Evolutionary conservation across 1,284 basidiomycete species (phyloP).

Genomic region (Leccinum pallidistipes): DNA sequence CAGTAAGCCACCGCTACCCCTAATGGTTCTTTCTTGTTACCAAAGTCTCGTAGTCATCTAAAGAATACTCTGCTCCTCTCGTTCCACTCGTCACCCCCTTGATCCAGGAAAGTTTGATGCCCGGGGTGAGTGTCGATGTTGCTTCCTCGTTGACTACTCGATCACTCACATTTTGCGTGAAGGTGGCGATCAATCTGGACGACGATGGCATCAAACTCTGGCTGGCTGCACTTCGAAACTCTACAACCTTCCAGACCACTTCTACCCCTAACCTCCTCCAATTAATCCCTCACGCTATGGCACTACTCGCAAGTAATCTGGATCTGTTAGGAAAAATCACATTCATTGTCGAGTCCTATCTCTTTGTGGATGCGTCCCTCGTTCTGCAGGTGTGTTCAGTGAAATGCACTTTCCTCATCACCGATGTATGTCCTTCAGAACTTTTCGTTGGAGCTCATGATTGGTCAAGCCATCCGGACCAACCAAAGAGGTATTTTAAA

Average conservation of each 20-base stretch:
- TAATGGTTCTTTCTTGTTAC: neutral
- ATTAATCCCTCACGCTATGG: slow-evolving; percentile 66
- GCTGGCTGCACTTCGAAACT: slow-evolving; percentile 72
- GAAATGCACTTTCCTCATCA: neutral
- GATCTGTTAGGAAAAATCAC: slow-evolving; percentile 73
- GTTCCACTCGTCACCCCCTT: slow-evolving; percentile 68
- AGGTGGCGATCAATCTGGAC: slow-evolving; percentile 76
- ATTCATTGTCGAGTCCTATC: slow-evolving; percentile 77
- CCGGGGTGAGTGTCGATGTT: slow-evolving; percentile 47
- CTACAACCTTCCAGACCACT: slow-evolving; percentile 50
- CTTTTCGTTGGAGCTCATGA: slow-evolving; percentile 54
- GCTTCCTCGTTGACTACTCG: neutral
- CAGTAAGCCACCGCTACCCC: slow-evolving; percentile 43
- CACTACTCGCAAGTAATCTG: slow-evolving; percentile 66
- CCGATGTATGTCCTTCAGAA: slow-evolving; percentile 37
- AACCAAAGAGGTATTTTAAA: slow-evolving; percentile 62
- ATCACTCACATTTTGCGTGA: slow-evolving; percentile 11
- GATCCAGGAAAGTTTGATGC: slow-evolving; percentile 71
- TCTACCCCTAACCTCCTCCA: slow-evolving; percentile 61
- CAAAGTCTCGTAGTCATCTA: slow-evolving; percentile 50
- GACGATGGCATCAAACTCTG: slow-evolving; percentile 79
- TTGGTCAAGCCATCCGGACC: slow-evolving; percentile 45
- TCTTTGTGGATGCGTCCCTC: slow-evolving; percentile 67
- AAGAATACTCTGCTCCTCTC: slow-evolving; percentile 59
- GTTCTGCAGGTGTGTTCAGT: slow-evolving; percentile 61